Evolutionary conservation across 2,329 filamentous ascomycete species (phyloP), one percentile per base, ranked within the genome.

Genomic region (Aspergillus sergii): DNA sequence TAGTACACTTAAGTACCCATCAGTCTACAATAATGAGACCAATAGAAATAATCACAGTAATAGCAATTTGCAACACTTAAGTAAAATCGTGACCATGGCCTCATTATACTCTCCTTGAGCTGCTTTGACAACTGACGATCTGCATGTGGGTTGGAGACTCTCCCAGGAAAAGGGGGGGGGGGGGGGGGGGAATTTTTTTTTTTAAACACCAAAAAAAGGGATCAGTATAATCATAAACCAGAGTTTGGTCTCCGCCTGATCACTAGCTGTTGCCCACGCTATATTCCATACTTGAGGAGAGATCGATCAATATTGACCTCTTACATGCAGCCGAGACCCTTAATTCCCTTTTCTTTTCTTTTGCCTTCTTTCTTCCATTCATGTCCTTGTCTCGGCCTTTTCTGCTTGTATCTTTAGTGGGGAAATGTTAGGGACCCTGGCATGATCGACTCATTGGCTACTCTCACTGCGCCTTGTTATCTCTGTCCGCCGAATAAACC

Each of bases 271-370:
- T 55, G 36, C 12, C 2, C 48, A 19, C 19, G n/a, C 28, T 32
- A 9, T 51, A 51, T 32, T 51, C 48, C 48, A 32, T n/a, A 28
- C 28, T n/a, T 51, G 32, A 51, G 26, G 19, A 28, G 48, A 36
- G 32, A 30, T 51, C 30, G 57, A 59, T 43, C 57, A 50, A n/a
- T 43, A 43, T 43, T 41, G 32, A 46, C 19, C 57, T 41, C 46
- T 51, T 46, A 59, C 57, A 59, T 59, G 32, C 57, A 59, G 57
- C 57, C 41, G 30, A 59, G 57, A 53, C 57, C 16, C 45, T 59
- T 48, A 36, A 19, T 51, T 53, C 12, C 16, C 19, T 50, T 59
- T 34, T 51, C 4, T 36, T 36, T 34, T 36, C 34, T 34, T 41
- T 30, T 10, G 6, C 34, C 34, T 39, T n/a, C 26, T 16, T 10